phyloP scores from a whole-genome alignment of 2,329 filamentous ascomycete genomes.

The Pestalotiopsis sp. region DNA sequence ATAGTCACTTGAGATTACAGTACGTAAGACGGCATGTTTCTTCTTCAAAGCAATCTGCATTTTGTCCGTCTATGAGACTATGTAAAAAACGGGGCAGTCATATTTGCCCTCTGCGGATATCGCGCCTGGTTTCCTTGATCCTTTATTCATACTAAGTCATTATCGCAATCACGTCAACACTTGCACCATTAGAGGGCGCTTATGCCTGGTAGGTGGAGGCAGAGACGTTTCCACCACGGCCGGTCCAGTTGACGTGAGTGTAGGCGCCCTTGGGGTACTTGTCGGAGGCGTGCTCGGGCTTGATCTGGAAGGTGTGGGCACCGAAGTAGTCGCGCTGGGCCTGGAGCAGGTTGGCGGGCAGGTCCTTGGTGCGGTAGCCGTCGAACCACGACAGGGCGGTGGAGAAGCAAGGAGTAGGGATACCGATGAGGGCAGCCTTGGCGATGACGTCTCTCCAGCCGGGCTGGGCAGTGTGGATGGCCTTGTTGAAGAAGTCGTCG shows the following conservation, averaged over 20 bases:
- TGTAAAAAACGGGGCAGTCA: not conserved
- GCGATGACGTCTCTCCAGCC: constrained; percentile 91
- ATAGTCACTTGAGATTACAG: too few species aligned
- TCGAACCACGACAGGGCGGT: constrained; percentile 99
- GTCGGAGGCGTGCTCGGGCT: constrained; percentile 74
- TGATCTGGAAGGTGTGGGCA: constrained; percentile 86
- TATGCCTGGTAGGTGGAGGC: constrained; percentile 98
- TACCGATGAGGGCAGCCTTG: constrained; percentile 91
- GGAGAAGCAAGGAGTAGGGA: constrained; percentile 94
- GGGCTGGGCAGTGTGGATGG: constrained; percentile 92
- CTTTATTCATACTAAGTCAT: constrained; percentile 8
- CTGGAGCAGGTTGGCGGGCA: constrained; percentile 97
- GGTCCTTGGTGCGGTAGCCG: constrained; percentile 94
- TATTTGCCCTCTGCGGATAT: not conserved
- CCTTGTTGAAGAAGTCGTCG: constrained; percentile 99
- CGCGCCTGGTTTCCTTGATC: not conserved
- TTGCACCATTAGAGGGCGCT: constrained; percentile 11
- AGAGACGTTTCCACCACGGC: constrained; percentile 94
- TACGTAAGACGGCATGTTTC: not conserved
- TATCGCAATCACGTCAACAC: constrained; percentile 6
- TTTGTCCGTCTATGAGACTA: constrained; percentile 11
- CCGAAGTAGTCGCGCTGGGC: constrained; percentile 99
- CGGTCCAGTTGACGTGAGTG: constrained; percentile 99
- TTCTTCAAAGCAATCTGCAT: constrained; percentile 8
- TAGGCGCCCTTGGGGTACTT: constrained; percentile 86